Conservation (phyloP, 2,329 filamentous ascomycete species). For the Microcyclospora tardicrescens region DNA sequence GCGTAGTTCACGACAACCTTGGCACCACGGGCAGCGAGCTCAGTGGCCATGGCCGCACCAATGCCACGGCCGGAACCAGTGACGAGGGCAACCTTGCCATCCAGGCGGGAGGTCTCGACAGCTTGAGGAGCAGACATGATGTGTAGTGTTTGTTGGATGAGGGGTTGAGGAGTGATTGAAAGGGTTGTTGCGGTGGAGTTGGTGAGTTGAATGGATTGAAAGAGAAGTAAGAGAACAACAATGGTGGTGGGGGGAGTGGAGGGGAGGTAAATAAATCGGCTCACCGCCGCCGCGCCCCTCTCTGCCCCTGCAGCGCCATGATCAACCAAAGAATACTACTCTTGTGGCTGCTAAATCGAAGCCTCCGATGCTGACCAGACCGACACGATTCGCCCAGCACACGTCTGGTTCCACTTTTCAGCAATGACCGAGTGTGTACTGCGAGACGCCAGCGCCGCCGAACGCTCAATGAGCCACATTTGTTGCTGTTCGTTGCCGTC, state of each 20-base stretch:
- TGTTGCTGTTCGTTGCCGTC: no score
- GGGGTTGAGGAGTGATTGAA: constrained; percentile 1
- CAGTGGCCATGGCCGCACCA: constrained; percentile 51
- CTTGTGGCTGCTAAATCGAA: no score
- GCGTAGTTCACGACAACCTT: constrained; percentile 57
- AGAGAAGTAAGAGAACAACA: not conserved
- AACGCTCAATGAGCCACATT: no score
- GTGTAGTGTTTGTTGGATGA: constrained; percentile 14
- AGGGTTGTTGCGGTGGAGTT: not conserved
- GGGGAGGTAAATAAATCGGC: no score
- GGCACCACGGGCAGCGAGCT: constrained; percentile 52
- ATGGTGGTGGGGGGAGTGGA: not conserved
- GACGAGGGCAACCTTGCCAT: constrained; percentile 43
- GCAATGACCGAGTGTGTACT: no score
- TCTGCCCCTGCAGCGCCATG: no score
- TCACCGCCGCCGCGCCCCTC: no score
- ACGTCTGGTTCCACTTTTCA: no score
- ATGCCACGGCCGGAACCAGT: constrained; percentile 50
- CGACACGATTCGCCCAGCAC: no score
- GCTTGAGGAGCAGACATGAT: constrained; percentile 23
- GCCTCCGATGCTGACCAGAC: no score
- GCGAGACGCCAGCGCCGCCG: no score
- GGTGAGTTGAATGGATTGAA: not conserved
- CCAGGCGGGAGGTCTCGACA: constrained; percentile 37
- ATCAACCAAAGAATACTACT: no score